A percentile compares a stretch with the other conserved stretches of the same genome.
Conservation (phyloP, 2,329 filamentous ascomycete species). For the Coniella vitis region DNA sequence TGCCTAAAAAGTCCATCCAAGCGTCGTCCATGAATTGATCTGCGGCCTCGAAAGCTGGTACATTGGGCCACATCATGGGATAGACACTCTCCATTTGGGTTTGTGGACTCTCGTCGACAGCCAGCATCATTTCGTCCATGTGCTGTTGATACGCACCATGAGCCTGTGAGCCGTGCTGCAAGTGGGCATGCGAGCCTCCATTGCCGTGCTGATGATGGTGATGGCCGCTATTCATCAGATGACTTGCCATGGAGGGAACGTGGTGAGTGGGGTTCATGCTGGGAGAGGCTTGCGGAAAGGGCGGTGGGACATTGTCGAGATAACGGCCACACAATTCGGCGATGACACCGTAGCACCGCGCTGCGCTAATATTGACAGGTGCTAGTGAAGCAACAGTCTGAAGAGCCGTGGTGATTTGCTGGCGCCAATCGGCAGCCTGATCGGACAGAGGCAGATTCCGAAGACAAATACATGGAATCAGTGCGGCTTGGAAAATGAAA, state of each 20-base stretch:
- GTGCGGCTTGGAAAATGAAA: conserved; percentile 41
- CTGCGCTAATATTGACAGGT: conserved; percentile 32
- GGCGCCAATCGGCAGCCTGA: conserved; percentile 32
- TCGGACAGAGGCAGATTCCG: conserved; percentile 33
- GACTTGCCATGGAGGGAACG: conserved; percentile 2
- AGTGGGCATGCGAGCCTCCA: conserved; percentile 9
- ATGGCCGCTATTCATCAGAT: conserved; percentile 5
- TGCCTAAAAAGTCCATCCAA: conserved; percentile 30
- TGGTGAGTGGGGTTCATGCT: conserved; percentile 8
- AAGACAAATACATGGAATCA: conserved; percentile 41
- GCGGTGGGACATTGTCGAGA: conserved; percentile 20
- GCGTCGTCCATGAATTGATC: conserved; percentile 32
- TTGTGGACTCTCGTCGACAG: conserved; percentile 32
- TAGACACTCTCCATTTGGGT: conserved; percentile 36
- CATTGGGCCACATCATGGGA: conserved; percentile 40
- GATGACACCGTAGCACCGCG: conserved; percentile 35
- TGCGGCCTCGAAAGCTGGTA: conserved; percentile 28
- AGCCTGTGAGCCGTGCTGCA: conserved; percentile 8
- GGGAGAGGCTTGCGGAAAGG: conserved; percentile 15
- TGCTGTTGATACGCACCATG: conserved; percentile 15
- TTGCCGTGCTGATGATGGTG: conserved; percentile 1
- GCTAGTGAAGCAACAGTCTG: conserved; percentile 30
- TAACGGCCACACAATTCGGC: conserved; percentile 33
- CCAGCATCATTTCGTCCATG: conserved; percentile 18
- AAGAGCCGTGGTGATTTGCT: conserved; percentile 32